Conservation (phyloP, 2,329 filamentous ascomycete genomes). For the Penicillium sp. region DNA sequence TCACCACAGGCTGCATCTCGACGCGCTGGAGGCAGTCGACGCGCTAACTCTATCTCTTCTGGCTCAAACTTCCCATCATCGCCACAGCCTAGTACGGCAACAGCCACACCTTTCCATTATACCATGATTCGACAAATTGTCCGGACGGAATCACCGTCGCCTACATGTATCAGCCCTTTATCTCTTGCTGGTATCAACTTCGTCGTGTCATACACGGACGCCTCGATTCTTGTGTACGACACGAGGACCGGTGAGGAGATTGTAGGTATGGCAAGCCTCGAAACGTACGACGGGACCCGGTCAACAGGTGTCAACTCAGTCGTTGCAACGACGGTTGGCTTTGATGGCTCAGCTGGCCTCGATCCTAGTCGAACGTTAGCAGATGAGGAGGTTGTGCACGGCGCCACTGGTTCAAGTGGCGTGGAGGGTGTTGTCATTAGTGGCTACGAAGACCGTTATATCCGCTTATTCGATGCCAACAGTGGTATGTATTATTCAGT, state of each 20-base stretch:
- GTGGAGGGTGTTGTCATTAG: slow-evolving; percentile 95
- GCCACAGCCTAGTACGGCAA: slow-evolving; percentile 86
- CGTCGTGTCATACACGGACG: slow-evolving; percentile 90
- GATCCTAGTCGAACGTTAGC: slow-evolving; percentile 67
- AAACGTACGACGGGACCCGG: slow-evolving; percentile 88
- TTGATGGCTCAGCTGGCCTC: slow-evolving; percentile 67
- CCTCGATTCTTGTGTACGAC: slow-evolving; percentile 88
- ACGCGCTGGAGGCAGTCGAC: slow-evolving; percentile 75
- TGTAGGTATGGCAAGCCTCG: slow-evolving; percentile 87
- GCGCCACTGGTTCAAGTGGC: slow-evolving; percentile 81
- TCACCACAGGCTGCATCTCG: slow-evolving; percentile 77
- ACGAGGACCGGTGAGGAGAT: slow-evolving; percentile 90
- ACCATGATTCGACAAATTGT: slow-evolving; percentile 86
- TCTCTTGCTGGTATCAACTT: slow-evolving; percentile 83
- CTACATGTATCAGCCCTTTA: slow-evolving; percentile 92
- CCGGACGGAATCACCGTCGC: slow-evolving; percentile 71
- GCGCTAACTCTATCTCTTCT: slow-evolving; percentile 92
- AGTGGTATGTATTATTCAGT: slow-evolving; percentile 73
- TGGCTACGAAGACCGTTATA: slow-evolving; percentile 94
- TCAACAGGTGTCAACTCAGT: slow-evolving; percentile 88
- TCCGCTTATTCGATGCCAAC: slow-evolving; percentile 97
- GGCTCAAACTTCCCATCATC: slow-evolving; percentile 90
- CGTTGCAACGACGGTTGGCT: slow-evolving; percentile 80
- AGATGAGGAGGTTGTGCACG: slow-evolving; percentile 76
- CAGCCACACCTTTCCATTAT: slow-evolving; percentile 83